Conservation (phyloP, 2,329 filamentous ascomycete genomes). For the Westerdykella sp. region DNA sequence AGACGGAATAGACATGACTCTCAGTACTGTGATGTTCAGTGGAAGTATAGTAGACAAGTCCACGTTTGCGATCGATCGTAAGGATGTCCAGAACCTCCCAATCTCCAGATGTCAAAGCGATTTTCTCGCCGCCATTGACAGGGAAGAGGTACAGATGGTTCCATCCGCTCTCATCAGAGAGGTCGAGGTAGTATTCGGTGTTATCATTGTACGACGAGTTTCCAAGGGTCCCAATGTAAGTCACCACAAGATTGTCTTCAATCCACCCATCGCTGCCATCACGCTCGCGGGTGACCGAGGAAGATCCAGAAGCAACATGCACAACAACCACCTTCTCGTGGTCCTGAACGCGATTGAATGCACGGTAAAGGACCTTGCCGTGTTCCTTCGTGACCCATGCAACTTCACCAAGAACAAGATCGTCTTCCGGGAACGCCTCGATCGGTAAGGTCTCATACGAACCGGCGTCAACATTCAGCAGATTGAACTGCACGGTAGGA, state of each 20-base stretch:
- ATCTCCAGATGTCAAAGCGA: slow-evolving; percentile 56
- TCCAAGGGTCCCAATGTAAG: slow-evolving; percentile 47
- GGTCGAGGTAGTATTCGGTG: slow-evolving; percentile 55
- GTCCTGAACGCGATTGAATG: slow-evolving; percentile 64
- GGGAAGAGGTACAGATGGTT: slow-evolving; percentile 61
- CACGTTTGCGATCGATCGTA: slow-evolving; percentile 52
- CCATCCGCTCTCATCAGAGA: slow-evolving; percentile 61
- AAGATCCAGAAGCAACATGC: slow-evolving; percentile 44
- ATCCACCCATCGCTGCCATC: slow-evolving; percentile 58
- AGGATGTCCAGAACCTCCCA: slow-evolving; percentile 60
- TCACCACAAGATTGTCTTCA: slow-evolving; percentile 53
- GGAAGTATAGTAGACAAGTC: slow-evolving; percentile 59
- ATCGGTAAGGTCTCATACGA: slow-evolving; percentile 46
- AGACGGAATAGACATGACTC: slow-evolving; percentile 61
- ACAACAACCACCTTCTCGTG: slow-evolving; percentile 57
- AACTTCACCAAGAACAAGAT: slow-evolving; percentile 62
- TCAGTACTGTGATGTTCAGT: slow-evolving; percentile 62
- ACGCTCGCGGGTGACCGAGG: slow-evolving; percentile 49
- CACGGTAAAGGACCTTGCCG: slow-evolving; percentile 56
- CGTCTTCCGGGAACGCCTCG: slow-evolving; percentile 53
- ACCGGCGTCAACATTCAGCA: slow-evolving; percentile 49
- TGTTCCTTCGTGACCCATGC: slow-evolving; percentile 60
- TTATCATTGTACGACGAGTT: slow-evolving; percentile 30
- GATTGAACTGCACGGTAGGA: slow-evolving; percentile 56
- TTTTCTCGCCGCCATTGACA: slow-evolving; percentile 49